A percentile compares a stretch with the other conserved stretches of the same genome.
Conservation (phyloP, 75 land plant genomes). For the Pinus tabuliformis region DNA sequence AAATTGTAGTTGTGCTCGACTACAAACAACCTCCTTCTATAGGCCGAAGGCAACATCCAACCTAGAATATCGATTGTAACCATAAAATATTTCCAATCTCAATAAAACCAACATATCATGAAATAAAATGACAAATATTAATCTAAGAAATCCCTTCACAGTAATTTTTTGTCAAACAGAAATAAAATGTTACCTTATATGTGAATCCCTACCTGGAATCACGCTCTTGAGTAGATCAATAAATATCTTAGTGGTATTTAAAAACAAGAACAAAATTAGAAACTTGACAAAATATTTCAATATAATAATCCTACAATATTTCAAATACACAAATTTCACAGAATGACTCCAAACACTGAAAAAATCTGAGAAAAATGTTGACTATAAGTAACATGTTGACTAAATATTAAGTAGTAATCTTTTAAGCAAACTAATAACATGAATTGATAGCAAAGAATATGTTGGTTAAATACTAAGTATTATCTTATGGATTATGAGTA, state of each 20-base stretch:
- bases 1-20: background rate
- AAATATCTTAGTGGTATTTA: slow-evolving; percentile 58
- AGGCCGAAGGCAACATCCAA: background rate
- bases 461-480: background rate
- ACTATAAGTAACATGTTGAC: too few species aligned
- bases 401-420: background rate
- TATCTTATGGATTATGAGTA: too few species aligned
- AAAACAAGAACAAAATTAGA: background rate
- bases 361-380: too few species aligned
- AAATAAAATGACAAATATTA: background rate
- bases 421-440: background rate
- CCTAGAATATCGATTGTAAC: background rate
- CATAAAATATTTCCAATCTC: background rate
- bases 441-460: background rate
- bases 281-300: background rate
- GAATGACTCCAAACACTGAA: too few species aligned
- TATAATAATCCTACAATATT: background rate
- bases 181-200: slow-evolving; percentile 54
- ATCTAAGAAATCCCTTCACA: background rate
- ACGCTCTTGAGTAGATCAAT: slow-evolving; percentile 80
- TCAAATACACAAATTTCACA: background rate
- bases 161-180: background rate
- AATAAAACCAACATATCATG: background rate
- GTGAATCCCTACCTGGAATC: slow-evolving; percentile 53
- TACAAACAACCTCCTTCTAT: background rate